A percentile compares a stretch with the other conserved stretches of the same genome.
Evolutionary conservation across 2,329 filamentous ascomycete species (phyloP).

Genomic region (Pleurostoma richardsiae): DNA sequence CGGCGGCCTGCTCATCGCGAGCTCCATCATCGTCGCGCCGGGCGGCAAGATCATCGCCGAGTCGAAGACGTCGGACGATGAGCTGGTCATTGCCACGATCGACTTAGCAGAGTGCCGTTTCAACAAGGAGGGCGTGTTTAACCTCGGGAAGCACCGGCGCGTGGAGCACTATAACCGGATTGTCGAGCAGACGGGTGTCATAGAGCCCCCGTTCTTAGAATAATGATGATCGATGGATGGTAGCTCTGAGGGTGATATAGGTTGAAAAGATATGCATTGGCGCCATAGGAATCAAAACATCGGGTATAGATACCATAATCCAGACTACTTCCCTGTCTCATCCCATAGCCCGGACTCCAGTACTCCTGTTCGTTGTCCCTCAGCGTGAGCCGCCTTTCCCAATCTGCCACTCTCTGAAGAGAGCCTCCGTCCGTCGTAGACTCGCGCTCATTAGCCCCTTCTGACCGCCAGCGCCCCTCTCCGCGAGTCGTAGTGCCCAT

Average conservation of each 20-base stretch:
- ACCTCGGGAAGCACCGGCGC: not conserved
- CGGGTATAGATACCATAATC: not conserved
- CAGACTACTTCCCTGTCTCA: not conserved
- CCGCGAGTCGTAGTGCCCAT: not conserved
- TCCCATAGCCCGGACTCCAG: not conserved
- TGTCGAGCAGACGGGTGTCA: not conserved
- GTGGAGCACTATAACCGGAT: not conserved
- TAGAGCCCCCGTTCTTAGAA: not conserved
- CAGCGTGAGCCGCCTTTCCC: not conserved
- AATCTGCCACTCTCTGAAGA: not conserved
- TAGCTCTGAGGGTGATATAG: no score
- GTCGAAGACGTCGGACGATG: constrained; percentile 39
- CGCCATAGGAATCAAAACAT: not conserved
- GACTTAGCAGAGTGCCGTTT: constrained; percentile 36
- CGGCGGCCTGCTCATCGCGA: constrained; percentile 39
- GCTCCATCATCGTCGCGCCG: constrained; percentile 40
- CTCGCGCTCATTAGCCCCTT: not conserved
- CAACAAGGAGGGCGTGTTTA: not conserved
- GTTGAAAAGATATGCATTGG: not conserved
- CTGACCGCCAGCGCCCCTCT: not conserved
- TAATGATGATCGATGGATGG: not conserved
- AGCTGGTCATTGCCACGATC: constrained; percentile 43
- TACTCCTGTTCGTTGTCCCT: not conserved
- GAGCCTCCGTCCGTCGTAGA: not conserved
- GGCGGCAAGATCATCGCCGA: constrained; percentile 44